Percentiles rank a stretch among this genome's conserved stretches.
phyloP scores from a whole-genome alignment of 2,329 filamentous ascomycete species.

The Bipolaris cookei region DNA sequence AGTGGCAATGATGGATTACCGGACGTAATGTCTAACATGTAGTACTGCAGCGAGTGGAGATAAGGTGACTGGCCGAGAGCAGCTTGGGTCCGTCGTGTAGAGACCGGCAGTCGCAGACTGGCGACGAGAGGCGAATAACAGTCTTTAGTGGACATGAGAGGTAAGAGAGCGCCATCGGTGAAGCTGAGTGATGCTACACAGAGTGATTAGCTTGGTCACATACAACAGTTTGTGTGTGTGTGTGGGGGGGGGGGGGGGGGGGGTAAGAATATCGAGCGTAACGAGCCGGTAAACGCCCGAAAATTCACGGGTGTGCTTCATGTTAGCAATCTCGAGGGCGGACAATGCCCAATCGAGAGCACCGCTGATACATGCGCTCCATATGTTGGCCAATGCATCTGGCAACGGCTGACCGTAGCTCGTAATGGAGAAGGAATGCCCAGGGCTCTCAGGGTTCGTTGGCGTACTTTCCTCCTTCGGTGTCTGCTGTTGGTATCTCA shows the following conservation, averaged over 20 bases:
- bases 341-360: conserved; percentile 27
- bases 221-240: conserved; percentile 28
- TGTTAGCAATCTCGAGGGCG: conserved; percentile 21
- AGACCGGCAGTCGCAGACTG: conserved; percentile 40
- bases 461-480: conserved; percentile 28
- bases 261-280: conserved; percentile 30
- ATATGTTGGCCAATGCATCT: conserved; percentile 35
- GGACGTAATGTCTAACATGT: conserved; percentile 43
- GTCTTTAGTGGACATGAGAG: conserved; percentile 33
- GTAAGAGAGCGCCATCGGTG: conserved; percentile 34
- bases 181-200: conserved; percentile 44
- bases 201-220: conserved; percentile 44
- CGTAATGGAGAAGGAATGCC: conserved; percentile 22
- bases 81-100: conserved; percentile 38
- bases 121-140: conserved; percentile 37
- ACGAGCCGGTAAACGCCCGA: conserved; percentile 33
- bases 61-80: conserved; percentile 58
- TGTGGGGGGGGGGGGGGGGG: too few species aligned
- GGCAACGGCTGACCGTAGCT: conserved; percentile 30
- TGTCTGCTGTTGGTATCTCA: conserved; percentile 29
- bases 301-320: conserved; percentile 24
- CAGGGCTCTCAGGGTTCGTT: conserved; percentile 26
- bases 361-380: conserved; percentile 24
- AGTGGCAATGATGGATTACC: conserved; percentile 46
- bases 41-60: conserved; percentile 52